Evolutionary conservation across 1,284 basidiomycete species (phyloP).

Genomic region (Xerocomus nothofagi): DNA sequence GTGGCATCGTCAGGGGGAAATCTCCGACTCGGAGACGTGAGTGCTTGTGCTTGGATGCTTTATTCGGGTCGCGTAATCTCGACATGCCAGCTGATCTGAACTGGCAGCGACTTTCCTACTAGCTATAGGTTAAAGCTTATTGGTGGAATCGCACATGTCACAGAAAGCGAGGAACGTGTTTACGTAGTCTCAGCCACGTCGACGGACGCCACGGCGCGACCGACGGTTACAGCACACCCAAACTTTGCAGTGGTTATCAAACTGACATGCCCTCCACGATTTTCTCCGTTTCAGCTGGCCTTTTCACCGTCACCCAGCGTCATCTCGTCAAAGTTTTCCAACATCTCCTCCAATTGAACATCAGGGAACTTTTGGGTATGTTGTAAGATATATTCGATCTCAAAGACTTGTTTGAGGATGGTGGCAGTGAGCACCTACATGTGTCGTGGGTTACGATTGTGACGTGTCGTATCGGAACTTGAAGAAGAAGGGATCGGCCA

Average conservation of each 20-base stretch:
- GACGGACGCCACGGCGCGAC: too few species aligned
- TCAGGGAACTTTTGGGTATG: slow-evolving; percentile 97
- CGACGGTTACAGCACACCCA: neutral
- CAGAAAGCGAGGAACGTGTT: too few species aligned
- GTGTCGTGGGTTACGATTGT: too few species aligned
- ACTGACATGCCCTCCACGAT: neutral
- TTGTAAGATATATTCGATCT: slow-evolving; percentile 95
- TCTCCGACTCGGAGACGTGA: too few species aligned
- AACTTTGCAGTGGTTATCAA: neutral
- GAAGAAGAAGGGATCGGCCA: too few species aligned
- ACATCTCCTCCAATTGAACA: slow-evolving; percentile 81
- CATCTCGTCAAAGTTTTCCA: slow-evolving; percentile 92
- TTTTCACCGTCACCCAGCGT: slow-evolving; percentile 48
- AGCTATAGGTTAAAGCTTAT: too few species aligned
- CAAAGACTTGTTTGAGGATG: slow-evolving; percentile 96
- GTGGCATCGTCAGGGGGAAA: too few species aligned
- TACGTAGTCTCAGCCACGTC: too few species aligned
- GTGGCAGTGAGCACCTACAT: slow-evolving; percentile 87
- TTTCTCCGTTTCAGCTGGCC: slow-evolving; percentile 10
- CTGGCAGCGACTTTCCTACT: neutral
- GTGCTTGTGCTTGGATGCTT: too few species aligned
- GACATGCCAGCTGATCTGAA: neutral
- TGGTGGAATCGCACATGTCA: too few species aligned
- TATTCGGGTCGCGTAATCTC: too few species aligned
- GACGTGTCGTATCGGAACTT: too few species aligned